These are phyloP conservation scores for Bryoerythrophyllum caledonicum DNA, from an alignment of 225 moss, liverwort and hornwort genomes.

Conservation along the genomic window DNA sequence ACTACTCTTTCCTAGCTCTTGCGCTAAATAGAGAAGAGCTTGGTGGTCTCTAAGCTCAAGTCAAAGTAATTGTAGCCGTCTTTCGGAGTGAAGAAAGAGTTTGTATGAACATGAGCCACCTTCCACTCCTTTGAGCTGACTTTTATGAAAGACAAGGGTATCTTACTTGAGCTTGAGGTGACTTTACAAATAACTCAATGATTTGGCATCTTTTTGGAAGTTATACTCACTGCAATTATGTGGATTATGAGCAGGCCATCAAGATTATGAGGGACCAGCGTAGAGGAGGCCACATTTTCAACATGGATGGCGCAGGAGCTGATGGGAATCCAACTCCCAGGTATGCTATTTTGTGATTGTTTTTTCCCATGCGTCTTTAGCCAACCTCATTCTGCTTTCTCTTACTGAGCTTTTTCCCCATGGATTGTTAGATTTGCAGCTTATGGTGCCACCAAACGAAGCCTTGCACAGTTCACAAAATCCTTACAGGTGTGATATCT, in stretches of 20 bases:
- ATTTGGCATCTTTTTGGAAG: not conserved
- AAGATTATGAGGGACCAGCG: conserved; percentile 75
- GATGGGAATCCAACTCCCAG: conserved; percentile 98
- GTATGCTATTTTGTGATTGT: conserved; percentile 33
- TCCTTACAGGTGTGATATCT: conserved; percentile 69
- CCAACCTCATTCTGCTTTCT: not conserved
- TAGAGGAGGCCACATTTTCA: conserved; percentile 93
- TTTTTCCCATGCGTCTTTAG: not conserved
- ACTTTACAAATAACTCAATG: too few species aligned
- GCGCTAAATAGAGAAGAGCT: too few species aligned
- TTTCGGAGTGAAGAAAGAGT: too few species aligned
- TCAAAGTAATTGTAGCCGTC: too few species aligned
- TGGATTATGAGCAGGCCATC: conserved; percentile 62
- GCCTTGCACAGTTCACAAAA: conserved; percentile 94
- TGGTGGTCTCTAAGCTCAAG: too few species aligned
- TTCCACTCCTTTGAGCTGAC: too few species aligned
- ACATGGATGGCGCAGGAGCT: conserved; percentile 99
- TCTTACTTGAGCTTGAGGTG: too few species aligned
- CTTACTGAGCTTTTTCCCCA: conserved; percentile 5
- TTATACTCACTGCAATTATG: conserved; percentile 4
- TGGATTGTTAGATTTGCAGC: conserved; percentile 75
- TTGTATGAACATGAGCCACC: too few species aligned
- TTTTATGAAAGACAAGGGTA: too few species aligned
- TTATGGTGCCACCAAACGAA: conserved; percentile 97
- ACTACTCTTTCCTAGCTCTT: too few species aligned